These are phyloP conservation scores for Laguncularia racemosa DNA, from an alignment of 345 rosid species.

Conservation along the genomic window DNA sequence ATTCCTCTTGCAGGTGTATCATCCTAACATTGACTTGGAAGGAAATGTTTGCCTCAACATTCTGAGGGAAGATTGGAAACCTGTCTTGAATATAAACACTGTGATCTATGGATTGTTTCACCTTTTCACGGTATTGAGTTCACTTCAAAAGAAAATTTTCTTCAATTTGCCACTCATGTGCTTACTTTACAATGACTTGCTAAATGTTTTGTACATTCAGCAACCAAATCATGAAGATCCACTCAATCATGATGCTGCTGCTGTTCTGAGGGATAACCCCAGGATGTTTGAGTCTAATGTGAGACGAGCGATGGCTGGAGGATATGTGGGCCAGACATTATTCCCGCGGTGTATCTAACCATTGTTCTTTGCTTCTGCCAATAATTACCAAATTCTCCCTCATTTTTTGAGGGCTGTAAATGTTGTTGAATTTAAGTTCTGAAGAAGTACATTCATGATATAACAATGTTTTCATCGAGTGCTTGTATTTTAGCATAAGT, in stretches of 20 bases:
- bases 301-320: constrained; percentile 72
- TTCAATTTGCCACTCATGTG: background rate
- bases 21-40: constrained; percentile 96
- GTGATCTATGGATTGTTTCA: constrained; percentile 83
- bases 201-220: constrained; percentile 23
- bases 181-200: background rate
- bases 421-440: no score
- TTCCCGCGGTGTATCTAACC: constrained; percentile 61
- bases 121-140: constrained; percentile 66
- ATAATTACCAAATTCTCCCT: no score
- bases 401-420: no score
- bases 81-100: constrained; percentile 91
- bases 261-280: constrained; percentile 79
- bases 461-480: no score
- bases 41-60: constrained; percentile 95
- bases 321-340: constrained; percentile 62
- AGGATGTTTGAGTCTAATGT: constrained; percentile 62
- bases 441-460: no score
- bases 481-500: no score
- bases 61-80: constrained; percentile 98
- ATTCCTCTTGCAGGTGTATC: constrained; percentile 52
- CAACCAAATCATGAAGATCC: constrained; percentile 95
- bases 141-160: background rate
- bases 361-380: constrained; percentile 1
- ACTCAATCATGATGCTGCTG: constrained; percentile 89